Conservation (phyloP, 106 monocot species). For the Iris macrosiphon region DNA sequence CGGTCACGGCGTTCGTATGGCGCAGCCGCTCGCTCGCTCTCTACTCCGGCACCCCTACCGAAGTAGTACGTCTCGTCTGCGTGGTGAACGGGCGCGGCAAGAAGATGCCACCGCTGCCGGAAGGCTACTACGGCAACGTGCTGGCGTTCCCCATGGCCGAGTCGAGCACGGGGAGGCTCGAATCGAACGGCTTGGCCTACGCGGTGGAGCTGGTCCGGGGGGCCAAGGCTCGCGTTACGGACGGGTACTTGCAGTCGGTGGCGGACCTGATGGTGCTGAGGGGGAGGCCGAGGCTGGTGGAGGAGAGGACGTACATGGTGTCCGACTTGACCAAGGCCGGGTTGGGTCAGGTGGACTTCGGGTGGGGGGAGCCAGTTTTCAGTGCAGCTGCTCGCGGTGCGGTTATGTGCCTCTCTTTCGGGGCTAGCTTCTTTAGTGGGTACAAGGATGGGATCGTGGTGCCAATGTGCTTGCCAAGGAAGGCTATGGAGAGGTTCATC, state of each 20-base stretch:
- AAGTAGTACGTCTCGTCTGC: constrained; percentile 24
- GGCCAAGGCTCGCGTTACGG: constrained; percentile 36
- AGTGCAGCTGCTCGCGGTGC: constrained; percentile 40
- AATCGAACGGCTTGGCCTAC: constrained; percentile 25
- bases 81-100: constrained; percentile 31
- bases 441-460: constrained; percentile 38
- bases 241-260: too few species aligned
- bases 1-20: constrained; percentile 26
- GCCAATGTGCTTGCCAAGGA: constrained; percentile 33
- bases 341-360: constrained; percentile 35
- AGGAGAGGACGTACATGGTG: constrained; percentile 30
- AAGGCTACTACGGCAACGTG: constrained; percentile 63
- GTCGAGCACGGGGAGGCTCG: constrained; percentile 26
- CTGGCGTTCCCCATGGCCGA: constrained; percentile 40
- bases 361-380: constrained; percentile 53
- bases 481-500: constrained; percentile 43
- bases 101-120: constrained; percentile 13
- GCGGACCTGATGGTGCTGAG: too few species aligned
- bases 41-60: not conserved
- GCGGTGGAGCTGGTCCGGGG: constrained; percentile 41
- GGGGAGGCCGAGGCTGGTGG: constrained; percentile 36
- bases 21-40: constrained; percentile 17
- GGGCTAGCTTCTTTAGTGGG: constrained; percentile 39
- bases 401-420: constrained; percentile 28
- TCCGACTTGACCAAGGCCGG: constrained; percentile 48